A percentile compares a stretch with the other conserved stretches of the same genome.
Conservation (phyloP, 2,329 filamentous ascomycete species). For the Dothidotthia symphoricarpi region DNA sequence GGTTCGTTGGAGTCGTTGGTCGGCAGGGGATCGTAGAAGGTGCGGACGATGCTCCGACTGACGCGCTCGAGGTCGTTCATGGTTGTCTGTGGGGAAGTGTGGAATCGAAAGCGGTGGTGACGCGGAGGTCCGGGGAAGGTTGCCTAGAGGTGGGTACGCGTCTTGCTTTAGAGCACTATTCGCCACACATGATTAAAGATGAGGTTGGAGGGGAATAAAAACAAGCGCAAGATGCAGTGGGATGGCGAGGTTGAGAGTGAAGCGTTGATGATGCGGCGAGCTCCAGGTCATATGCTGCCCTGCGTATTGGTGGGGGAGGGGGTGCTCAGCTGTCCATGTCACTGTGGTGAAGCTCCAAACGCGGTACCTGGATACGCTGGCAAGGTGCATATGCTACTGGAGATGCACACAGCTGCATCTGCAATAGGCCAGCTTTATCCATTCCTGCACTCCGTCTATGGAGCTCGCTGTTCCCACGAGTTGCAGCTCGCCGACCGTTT, state of each 20-base stretch:
- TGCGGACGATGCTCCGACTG: slow-evolving; percentile 77
- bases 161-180: no score
- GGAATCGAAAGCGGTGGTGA: neutral
- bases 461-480: no score
- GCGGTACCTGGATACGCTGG: no score
- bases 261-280: slow-evolving; percentile 1
- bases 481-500: no score
- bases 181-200: no score
- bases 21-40: slow-evolving; percentile 88
- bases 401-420: no score
- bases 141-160: no score
- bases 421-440: no score
- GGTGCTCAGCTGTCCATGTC: slow-evolving; percentile 3
- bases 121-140: slow-evolving; percentile 1
- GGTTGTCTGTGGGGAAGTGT: slow-evolving; percentile 7
- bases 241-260: neutral
- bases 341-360: neutral
- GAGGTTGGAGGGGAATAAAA: no score
- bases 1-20: slow-evolving; percentile 70
- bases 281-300: slow-evolving; percentile 11
- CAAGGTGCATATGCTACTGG: no score
- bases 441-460: no score
- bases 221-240: no score
- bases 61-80: slow-evolving; percentile 74
- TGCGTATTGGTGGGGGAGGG: neutral